Evolutionary conservation across 129 eudicot species (phyloP), one percentile per base, ranked within the genome.

Genomic region (Heracleum sosnowskyi): DNA sequence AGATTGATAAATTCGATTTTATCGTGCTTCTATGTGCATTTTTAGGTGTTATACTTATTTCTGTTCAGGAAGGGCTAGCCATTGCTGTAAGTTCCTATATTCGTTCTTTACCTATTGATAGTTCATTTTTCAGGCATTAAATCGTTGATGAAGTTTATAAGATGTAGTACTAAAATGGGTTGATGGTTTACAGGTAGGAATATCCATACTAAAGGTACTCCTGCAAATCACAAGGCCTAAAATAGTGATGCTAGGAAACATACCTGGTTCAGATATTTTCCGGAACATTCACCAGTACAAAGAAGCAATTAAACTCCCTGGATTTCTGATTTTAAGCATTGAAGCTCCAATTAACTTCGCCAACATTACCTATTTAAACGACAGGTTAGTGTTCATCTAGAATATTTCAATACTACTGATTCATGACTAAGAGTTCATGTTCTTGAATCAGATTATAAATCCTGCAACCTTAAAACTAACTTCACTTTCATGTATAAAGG

Each of bases 291-390:
- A 90, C 73, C 98, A 93, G 53, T 93, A 93, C 86, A 89, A 87
- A 80, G 92, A 87, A 41, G 95, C 98, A 4, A 79, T 81, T 17
- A 75, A 79, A 6, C 81, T 93, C 57, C 94, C 98, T 0, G 98
- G 97, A 18, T 87, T 86, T 82, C 81, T 93, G 45, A 87, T 91
- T 62, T 69, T 93, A 51, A 86, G 92, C 78, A 81, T 93, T 69
- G 93, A 90, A 74, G 82, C 98, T 78, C 97, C 98, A 10, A 87
- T 93, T 76, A 90, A 89, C 85, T 93, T 93, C 64, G 94, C 92
- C 34, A 93, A 93, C 78, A 85, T 90, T 36, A 93, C 90, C 75
- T 93, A 90, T 80, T 90, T 93, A 76, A 90, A 90, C 34, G 94
- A 93, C 22, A 87, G 98, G 98, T 93, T 69, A 62, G 75, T 57